Base-by-base conservation (phyloP, 129 eudicot genomes). In the Saussurea involucrata region DNA sequence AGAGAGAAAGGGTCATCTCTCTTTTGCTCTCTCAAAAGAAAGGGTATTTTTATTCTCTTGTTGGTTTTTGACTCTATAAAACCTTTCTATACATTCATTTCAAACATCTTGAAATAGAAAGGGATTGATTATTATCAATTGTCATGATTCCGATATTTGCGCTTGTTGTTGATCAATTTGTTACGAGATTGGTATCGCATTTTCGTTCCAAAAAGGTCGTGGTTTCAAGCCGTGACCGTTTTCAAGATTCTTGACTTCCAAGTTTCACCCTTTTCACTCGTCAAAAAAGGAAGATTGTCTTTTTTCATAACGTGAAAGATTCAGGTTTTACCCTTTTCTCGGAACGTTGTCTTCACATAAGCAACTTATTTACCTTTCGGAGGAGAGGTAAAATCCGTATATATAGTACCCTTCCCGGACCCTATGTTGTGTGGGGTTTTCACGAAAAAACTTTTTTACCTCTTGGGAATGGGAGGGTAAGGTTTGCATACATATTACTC, bases 1-100 rank as follows among this genome's bases (percentile, higher is more conserved):
- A 73, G 84, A 73, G 83, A 72, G 78, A 66, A 49, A 49, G 27
- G 66, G 21, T 12, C 63, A 36, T 53, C n/a, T 73, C 55, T 80
- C 58, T 15, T 49, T 49, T 49, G 58, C 80, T 80, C 69, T 80
- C 75, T 80, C 70, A 63, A 13, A 65, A 64, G 22, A 13, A 65
- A 64, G 22, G 67, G 74, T 80, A 46, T 66, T 73, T 46, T 53
- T 36, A 64, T 46, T 34, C 63, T 64, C 78, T 72, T 71, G 67
- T 72, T 73, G 61, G 20, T 73, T 73, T 20, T 65, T 33, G 32
- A 6, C 55, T 13, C 11, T 15, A 11, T 3, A 17, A 31, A 66
- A 17, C 22, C 37, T 65, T 65, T 65, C 36, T 65, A 65, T 65
- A 29, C 40, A 49, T 49, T 73, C 57, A 25, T 73, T 49, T 33